These are phyloP conservation scores for Porphyridium purpureum DNA, from an alignment of 23 red algal species.

Conservation along the genomic window DNA sequence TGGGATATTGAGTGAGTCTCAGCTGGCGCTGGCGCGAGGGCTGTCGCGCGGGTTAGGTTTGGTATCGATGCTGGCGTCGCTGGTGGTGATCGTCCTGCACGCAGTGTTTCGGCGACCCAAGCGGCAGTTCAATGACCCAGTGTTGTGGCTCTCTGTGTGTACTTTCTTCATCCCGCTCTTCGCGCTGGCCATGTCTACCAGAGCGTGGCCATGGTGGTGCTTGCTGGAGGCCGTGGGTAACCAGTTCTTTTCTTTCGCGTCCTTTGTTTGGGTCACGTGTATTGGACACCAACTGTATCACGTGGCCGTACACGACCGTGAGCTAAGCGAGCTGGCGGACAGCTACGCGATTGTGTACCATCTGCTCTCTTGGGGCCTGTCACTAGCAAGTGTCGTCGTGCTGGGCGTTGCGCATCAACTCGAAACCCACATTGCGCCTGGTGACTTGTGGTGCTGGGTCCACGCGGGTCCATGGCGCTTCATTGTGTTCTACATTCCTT, in stretches of 20 bases:
- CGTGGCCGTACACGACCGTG: constrained; percentile 1
- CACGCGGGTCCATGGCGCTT: constrained; percentile 7
- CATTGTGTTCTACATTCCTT: constrained; percentile 8
- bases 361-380: constrained; percentile 1
- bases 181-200: not conserved
- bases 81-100: not conserved
- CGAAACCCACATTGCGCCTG: not conserved
- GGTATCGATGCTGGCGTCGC: too few species aligned
- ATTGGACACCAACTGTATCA: constrained; percentile 16
- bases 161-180: constrained; percentile 10
- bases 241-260: constrained; percentile 8
- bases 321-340: not conserved
- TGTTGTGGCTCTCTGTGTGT: constrained; percentile 8
- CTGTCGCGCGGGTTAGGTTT: too few species aligned
- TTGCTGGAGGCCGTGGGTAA: constrained; percentile 7
- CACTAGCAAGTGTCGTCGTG: constrained; percentile 1
- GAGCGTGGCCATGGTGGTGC: not conserved
- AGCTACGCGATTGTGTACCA: not conserved
- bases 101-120: not conserved
- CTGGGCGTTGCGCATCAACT: not conserved
- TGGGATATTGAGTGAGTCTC: too few species aligned
- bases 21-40: too few species aligned
- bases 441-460: constrained; percentile 11
- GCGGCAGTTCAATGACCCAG: constrained; percentile 5
- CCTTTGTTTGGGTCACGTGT: constrained; percentile 16